A percentile compares a stretch with the other conserved stretches of the same genome.
Evolutionary conservation across 495 filamentous ascomycete genomes (phyloP).

Genomic region (Podospora pseudocomata): DNA sequence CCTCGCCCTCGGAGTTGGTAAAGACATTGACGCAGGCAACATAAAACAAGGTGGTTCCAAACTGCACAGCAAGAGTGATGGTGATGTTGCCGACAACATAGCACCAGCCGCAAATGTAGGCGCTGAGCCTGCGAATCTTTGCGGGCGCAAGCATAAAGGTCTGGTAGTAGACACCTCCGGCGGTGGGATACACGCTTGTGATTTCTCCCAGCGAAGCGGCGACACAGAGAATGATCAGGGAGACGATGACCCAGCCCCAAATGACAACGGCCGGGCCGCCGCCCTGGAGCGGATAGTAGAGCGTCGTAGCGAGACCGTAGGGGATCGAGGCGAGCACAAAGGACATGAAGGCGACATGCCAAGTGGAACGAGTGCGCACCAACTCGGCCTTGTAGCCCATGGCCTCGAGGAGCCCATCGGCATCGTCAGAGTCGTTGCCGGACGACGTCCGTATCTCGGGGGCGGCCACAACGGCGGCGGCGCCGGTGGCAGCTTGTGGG

Average conservation of each 20-base stretch:
- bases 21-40: slow-evolving; percentile 54
- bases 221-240: slow-evolving; percentile 49
- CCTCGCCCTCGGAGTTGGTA: slow-evolving; percentile 34
- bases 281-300: slow-evolving; percentile 64
- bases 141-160: slow-evolving; percentile 52
- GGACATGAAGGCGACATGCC: slow-evolving; percentile 57
- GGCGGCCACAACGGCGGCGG: slow-evolving; percentile 1
- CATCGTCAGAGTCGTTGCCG: slow-evolving; percentile 25
- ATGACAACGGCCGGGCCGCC: slow-evolving; percentile 64
- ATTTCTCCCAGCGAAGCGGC: slow-evolving; percentile 54
- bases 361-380: slow-evolving; percentile 49
- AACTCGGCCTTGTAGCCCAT: slow-evolving; percentile 54
- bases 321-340: slow-evolving; percentile 56
- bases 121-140: slow-evolving; percentile 43
- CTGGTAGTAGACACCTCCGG: slow-evolving; percentile 56
- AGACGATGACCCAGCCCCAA: slow-evolving; percentile 56
- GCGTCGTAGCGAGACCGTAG: slow-evolving; percentile 65
- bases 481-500: not conserved
- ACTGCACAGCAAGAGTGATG: slow-evolving; percentile 66
- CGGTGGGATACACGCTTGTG: slow-evolving; percentile 54
- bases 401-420: slow-evolving; percentile 48
- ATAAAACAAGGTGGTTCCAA: slow-evolving; percentile 57
- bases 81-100: slow-evolving; percentile 68
- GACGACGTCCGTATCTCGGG: not conserved
- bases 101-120: slow-evolving; percentile 65